phyloP scores from a whole-genome alignment of 2,329 filamentous ascomycete genomes.

The Talaromyces sp. region DNA sequence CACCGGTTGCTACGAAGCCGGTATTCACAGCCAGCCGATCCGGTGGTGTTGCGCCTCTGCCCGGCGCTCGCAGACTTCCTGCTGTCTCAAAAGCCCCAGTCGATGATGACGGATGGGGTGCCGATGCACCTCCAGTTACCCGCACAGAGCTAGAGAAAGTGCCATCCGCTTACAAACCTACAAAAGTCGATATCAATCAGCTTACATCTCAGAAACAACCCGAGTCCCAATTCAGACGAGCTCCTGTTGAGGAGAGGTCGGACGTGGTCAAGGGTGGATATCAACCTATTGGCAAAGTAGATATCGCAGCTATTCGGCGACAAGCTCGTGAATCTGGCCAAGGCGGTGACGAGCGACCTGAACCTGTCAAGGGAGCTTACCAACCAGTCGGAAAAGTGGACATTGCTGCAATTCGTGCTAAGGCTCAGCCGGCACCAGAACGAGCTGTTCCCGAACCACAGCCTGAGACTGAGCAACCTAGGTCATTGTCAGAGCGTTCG shows the following conservation, averaged over 20 bases:
- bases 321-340: slow-evolving; percentile 62
- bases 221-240: slow-evolving; percentile 35
- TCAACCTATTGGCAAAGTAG: slow-evolving; percentile 94
- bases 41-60: slow-evolving; percentile 62
- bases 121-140: slow-evolving; percentile 86
- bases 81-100: slow-evolving; percentile 53
- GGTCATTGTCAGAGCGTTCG: slow-evolving; percentile 71
- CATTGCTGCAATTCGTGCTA: slow-evolving; percentile 87
- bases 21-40: slow-evolving; percentile 77
- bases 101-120: slow-evolving; percentile 90
- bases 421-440: slow-evolving; percentile 70
- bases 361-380: slow-evolving; percentile 86
- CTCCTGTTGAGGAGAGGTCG: slow-evolving; percentile 35
- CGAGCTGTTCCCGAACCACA: slow-evolving; percentile 45
- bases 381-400: slow-evolving; percentile 96
- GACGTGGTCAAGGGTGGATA: slow-evolving; percentile 84
- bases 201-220: slow-evolving; percentile 72
- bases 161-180: slow-evolving; percentile 86
- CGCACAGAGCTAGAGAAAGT: slow-evolving; percentile 89
- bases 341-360: slow-evolving; percentile 71
- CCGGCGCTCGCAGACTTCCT: slow-evolving; percentile 58
- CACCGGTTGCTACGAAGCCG: slow-evolving; percentile 80
- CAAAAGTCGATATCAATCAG: slow-evolving; percentile 89
- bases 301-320: slow-evolving; percentile 85
- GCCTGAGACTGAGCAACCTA: slow-evolving; percentile 54